Base-by-base conservation (phyloP, 805 yeast species). In the Metschnikowia anglica region DNA sequence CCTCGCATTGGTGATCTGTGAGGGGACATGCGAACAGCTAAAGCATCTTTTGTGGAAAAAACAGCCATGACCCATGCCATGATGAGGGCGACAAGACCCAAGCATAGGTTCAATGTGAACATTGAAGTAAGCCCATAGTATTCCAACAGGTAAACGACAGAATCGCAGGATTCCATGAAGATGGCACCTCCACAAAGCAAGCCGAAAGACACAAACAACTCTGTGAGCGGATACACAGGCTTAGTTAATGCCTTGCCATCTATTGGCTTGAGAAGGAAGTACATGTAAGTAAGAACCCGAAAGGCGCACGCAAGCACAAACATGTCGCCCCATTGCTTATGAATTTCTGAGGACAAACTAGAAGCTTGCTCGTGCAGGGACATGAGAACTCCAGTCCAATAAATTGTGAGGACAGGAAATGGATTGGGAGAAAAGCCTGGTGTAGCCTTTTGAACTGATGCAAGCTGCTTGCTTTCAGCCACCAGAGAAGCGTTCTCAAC, bases 371-470 rank as follows among this genome's bases (percentile, higher is more conserved):
- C 81, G 65, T 93, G 99, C 63, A 85, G 88, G 1, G 97, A 89
- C 99, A 93, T 93, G 48, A 93, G 73, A 11, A 84, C 75, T 21
- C 99, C 99, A 1, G 98, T 93, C 96, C 97, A 93, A 67, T 87
- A 93, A 25, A 93, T 86, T 2, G 95, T 88, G 51, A 93, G 78
- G 1, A 87, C 81, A 3, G 98, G 97, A 77, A 93, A 88, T 25
- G 97, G 97, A 61, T 93, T 93, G 51, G 95, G 90, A 1, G 95
- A 83, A 62, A 71, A 86, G 0, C 95, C 95, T 2, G 90, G 90
- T 1, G 83, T 64, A 10, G 70, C 69, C 44, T 65, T 67, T 2
- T 49, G 20, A 15, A 61, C 53, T 2, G 34, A 30, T 2, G 47
- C 34, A 21, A 44, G 37, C 20, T 34, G 37, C 21, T 51, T 49